Base-by-base conservation (phyloP, 1,284 basidiomycete genomes). In the Tremellales sp. region DNA sequence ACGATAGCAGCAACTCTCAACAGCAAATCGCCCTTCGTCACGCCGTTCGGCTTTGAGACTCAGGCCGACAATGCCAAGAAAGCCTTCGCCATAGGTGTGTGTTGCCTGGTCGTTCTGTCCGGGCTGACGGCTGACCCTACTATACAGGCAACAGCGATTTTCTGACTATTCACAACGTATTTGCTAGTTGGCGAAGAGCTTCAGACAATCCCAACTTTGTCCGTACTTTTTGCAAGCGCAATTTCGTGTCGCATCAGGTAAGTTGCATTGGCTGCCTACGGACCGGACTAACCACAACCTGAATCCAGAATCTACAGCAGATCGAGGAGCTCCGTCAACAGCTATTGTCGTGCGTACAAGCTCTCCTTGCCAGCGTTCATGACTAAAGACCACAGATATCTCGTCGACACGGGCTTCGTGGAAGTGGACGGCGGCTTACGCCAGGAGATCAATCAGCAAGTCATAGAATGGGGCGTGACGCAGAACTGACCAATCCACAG, bases 311-410 rank as follows among this genome's bases (percentile, higher is more conserved):
- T 61, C 74, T 99, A 47, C 84, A 91, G 69, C 91, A 97, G 69
- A 95, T 98, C 40, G 95, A 98, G 68, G 95, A 98, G 65, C 78
- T 98, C 25, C 83, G 94, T 5, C 91, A 95, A 63, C 94, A 97
- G 69, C 86, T 95, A 58, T 77, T 97, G 33, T 82, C 86, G 78
- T 87, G 58, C 56, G 74, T 61, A 24, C 18, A 26, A 10, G n/a
- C 16, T 16, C 8, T 13, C 18, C n/a, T 42, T n/a, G 10, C 38
- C 27, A 16, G 35, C 28, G 34, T 36, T n/a, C n/a, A 33, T 22
- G 27, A n/a, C 24, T 19, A 26, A 18, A n/a, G 47, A n/a, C 2
- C 31, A 19, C 56, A 70, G 72, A 8, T 78, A 79, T 55, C 75
- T 97, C 28, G 79, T 95, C 16, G 94, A 97, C 67, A 86, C 91